Evolutionary conservation across 352 stramenopile species (phyloP).

Genomic region (Globisporangium barbulae): DNA sequence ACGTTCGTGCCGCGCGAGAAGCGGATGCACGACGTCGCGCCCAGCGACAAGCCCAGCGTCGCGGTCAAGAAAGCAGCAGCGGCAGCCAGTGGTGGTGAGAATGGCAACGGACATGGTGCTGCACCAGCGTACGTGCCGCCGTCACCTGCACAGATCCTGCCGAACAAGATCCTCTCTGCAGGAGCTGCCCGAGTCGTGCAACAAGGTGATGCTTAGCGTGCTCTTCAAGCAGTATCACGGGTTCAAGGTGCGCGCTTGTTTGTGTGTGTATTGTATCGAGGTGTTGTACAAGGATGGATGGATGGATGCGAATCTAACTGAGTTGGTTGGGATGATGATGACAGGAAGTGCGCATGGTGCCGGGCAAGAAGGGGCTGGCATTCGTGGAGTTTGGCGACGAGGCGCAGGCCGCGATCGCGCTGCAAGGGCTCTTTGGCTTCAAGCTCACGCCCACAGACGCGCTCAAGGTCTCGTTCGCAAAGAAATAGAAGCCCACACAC

Average conservation of each 20-base stretch:
- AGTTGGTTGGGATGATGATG: neutral
- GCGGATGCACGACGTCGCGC: slow-evolving; percentile 62
- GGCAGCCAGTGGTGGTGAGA: slow-evolving; percentile 22
- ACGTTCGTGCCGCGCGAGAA: slow-evolving; percentile 79
- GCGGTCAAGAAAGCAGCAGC: no score
- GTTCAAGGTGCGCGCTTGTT: slow-evolving; percentile 86
- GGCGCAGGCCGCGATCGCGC: slow-evolving; percentile 70
- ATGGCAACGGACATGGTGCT: slow-evolving; percentile 19
- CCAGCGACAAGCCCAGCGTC: slow-evolving; percentile 19
- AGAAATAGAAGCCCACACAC: slow-evolving; percentile 47
- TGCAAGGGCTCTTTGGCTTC: slow-evolving; percentile 80
- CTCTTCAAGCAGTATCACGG: slow-evolving; percentile 97
- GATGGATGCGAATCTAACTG: neutral
- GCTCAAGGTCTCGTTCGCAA: slow-evolving; percentile 85
- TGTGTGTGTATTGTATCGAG: neutral
- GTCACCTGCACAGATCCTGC: slow-evolving; percentile 49
- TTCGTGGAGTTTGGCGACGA: slow-evolving; percentile 96
- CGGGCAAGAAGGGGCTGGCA: slow-evolving; percentile 90
- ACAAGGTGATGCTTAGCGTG: slow-evolving; percentile 94
- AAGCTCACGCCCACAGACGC: slow-evolving; percentile 80
- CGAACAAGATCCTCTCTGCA: slow-evolving; percentile 92
- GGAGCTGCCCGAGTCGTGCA: slow-evolving; percentile 93
- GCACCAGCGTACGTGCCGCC: slow-evolving; percentile 25
- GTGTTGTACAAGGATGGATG: neutral
- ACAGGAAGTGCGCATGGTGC: slow-evolving; percentile 93